Evolutionary conservation across 2,329 filamentous ascomycete species (phyloP).

Genomic region (Teratosphaeria zuluensis): DNA sequence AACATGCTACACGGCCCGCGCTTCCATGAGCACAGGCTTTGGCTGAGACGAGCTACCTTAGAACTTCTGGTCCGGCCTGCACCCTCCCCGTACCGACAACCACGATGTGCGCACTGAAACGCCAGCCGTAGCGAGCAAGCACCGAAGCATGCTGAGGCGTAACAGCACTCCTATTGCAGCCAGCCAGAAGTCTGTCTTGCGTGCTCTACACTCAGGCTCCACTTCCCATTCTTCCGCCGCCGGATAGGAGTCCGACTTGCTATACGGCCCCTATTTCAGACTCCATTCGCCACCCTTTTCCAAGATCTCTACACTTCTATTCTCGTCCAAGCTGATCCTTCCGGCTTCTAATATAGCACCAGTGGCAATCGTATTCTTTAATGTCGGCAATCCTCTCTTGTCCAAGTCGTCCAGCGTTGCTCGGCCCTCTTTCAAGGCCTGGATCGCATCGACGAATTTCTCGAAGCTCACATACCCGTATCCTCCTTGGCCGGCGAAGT

Average conservation of each 20-base stretch:
- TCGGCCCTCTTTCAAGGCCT: constrained; percentile 63
- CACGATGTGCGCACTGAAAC: background rate
- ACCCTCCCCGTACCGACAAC: background rate
- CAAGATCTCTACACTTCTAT: constrained; percentile 64
- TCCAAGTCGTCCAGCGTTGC: constrained; percentile 69
- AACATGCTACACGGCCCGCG: background rate
- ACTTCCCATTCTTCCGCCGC: too few species aligned
- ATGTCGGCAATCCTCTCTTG: constrained; percentile 67
- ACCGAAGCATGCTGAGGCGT: background rate
- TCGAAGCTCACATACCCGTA: constrained; percentile 94
- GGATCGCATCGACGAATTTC: constrained; percentile 87
- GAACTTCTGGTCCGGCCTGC: background rate
- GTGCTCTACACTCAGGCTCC: too few species aligned
- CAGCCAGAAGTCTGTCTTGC: background rate
- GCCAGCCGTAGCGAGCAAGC: background rate
- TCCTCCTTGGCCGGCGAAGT: constrained; percentile 82
- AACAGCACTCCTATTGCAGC: background rate
- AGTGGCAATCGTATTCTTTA: constrained; percentile 82
- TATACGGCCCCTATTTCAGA: constrained; percentile 38
- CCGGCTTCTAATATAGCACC: constrained; percentile 88
- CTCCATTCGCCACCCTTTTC: constrained; percentile 58
- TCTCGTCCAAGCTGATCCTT: constrained; percentile 73
- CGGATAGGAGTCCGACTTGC: too few species aligned
- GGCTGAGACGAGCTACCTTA: too few species aligned
- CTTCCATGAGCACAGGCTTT: background rate